Percentiles rank a stretch among this genome's conserved stretches.
phyloP scores from a whole-genome alignment of 352 stramenopile genomes.

The Thraustochytrium sp. region DNA sequence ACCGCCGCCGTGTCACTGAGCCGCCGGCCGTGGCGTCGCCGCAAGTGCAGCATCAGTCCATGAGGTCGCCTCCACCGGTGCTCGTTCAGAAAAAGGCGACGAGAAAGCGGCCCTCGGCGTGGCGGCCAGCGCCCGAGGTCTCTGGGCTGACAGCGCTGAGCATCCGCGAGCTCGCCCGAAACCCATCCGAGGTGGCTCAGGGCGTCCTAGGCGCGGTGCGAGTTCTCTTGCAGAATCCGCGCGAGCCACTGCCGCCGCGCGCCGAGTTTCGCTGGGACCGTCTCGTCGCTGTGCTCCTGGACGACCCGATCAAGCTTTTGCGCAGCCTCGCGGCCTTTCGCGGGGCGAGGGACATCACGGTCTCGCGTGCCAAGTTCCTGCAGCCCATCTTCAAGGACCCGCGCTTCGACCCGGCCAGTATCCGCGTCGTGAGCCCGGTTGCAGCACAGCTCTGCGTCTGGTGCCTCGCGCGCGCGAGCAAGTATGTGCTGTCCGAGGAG shows the following conservation, averaged over 20 bases:
- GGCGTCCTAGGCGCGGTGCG: constrained; percentile 19
- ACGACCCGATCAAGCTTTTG: not conserved
- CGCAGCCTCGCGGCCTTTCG: not conserved
- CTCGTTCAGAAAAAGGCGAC: not conserved
- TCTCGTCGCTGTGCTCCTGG: not conserved
- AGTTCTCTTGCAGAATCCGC: not conserved
- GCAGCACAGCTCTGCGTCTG: constrained; percentile 8
- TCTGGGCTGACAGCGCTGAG: not conserved
- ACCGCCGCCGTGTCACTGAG: not conserved
- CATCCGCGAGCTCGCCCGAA: not conserved
- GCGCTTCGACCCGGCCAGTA: not conserved
- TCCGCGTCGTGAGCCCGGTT: not conserved
- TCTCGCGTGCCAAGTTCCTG: constrained; percentile 20
- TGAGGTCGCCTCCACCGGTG: no score
- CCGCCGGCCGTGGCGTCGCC: no score
- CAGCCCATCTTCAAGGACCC: constrained; percentile 21
- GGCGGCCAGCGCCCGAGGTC: not conserved
- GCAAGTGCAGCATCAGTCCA: no score
- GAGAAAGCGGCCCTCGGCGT: not conserved
- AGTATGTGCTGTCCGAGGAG: constrained; percentile 5
- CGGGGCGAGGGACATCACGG: not conserved
- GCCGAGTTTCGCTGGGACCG: constrained; percentile 9
- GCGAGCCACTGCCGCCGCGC: constrained; percentile 10
- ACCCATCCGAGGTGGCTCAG: constrained; percentile 18
- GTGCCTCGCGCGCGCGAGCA: constrained; percentile 15